A percentile compares a stretch with the other conserved stretches of the same genome.
phyloP scores from a whole-genome alignment of 2,329 filamentous ascomycete genomes.

The Fusarium floridanum region DNA sequence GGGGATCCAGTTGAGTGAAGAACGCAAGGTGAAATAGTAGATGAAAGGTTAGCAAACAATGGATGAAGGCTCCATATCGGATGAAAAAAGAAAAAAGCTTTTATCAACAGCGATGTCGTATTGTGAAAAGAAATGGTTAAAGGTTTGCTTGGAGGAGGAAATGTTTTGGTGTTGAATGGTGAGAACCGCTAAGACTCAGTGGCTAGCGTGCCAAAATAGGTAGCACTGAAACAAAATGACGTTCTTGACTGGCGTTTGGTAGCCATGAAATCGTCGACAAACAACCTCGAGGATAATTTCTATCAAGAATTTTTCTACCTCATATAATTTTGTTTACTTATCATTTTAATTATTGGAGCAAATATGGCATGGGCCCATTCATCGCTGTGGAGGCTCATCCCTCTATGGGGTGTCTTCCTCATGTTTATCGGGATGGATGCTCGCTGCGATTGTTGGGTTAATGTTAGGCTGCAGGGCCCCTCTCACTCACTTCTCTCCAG shows the following conservation, averaged over 20 bases:
- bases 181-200: neutral
- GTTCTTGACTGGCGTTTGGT: neutral
- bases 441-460: neutral
- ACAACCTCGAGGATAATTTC: neutral
- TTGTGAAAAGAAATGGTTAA: neutral
- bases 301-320: neutral
- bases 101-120: neutral
- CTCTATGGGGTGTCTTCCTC: neutral
- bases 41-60: neutral
- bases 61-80: neutral
- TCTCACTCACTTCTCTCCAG: neutral
- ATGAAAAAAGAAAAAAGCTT: neutral
- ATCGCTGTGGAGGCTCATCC: neutral
- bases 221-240: constrained; percentile 8
- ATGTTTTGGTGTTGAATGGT: neutral
- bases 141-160: neutral
- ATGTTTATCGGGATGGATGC: neutral
- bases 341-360: neutral
- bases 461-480: neutral
- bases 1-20: neutral
- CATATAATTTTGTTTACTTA: neutral
- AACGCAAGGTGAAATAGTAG: neutral
- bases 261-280: neutral
- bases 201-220: neutral
- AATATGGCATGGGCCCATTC: neutral